A percentile compares a stretch with the other conserved stretches of the same genome.
These are phyloP conservation scores for Globisporangium middletonii DNA, from an alignment of 352 stramenopile genomes.

Conservation along the genomic window DNA sequence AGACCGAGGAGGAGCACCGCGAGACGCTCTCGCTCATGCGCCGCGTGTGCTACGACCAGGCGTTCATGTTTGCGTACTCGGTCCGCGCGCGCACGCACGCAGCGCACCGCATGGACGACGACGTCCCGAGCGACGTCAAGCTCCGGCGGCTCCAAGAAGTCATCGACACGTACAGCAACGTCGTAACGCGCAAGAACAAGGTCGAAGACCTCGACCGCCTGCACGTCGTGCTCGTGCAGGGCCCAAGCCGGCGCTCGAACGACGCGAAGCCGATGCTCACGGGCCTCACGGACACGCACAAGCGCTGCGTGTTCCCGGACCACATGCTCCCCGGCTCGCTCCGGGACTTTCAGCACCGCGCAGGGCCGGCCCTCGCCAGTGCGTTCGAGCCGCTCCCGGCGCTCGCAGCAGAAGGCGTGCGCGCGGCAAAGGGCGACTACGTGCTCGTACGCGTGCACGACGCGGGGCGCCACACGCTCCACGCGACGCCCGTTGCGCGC, in stretches of 20 bases:
- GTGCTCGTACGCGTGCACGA: slow-evolving; percentile 77
- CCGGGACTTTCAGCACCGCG: slow-evolving; percentile 29
- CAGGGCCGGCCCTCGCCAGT: slow-evolving; percentile 20
- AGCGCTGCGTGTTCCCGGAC: slow-evolving; percentile 84
- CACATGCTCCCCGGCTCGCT: slow-evolving; percentile 44
- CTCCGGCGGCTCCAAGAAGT: slow-evolving; percentile 93
- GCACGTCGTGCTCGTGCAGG: slow-evolving; percentile 96
- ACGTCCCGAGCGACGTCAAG: slow-evolving; percentile 94
- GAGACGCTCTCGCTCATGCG: slow-evolving; percentile 90
- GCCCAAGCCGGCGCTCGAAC: slow-evolving; percentile 78
- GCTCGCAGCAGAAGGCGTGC: slow-evolving; percentile 26
- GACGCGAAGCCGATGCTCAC: slow-evolving; percentile 72
- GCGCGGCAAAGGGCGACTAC: slow-evolving; percentile 67
- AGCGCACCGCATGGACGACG: slow-evolving; percentile 92
- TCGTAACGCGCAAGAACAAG: slow-evolving; percentile 90
- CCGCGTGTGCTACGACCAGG: slow-evolving; percentile 92
- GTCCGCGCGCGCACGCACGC: slow-evolving; percentile 95
- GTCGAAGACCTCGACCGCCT: slow-evolving; percentile 90
- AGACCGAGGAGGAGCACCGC: slow-evolving; percentile 96
- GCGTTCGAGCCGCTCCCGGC: slow-evolving; percentile 44
- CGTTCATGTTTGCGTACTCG: slow-evolving; percentile 99
- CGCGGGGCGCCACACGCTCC: slow-evolving; percentile 76
- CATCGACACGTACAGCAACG: slow-evolving; percentile 91
- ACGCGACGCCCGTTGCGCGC: slow-evolving; percentile 71
- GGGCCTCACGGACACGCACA: slow-evolving; percentile 85